Conservation (phyloP, 2,329 filamentous ascomycete species). For the Sporothrix inflata region DNA sequence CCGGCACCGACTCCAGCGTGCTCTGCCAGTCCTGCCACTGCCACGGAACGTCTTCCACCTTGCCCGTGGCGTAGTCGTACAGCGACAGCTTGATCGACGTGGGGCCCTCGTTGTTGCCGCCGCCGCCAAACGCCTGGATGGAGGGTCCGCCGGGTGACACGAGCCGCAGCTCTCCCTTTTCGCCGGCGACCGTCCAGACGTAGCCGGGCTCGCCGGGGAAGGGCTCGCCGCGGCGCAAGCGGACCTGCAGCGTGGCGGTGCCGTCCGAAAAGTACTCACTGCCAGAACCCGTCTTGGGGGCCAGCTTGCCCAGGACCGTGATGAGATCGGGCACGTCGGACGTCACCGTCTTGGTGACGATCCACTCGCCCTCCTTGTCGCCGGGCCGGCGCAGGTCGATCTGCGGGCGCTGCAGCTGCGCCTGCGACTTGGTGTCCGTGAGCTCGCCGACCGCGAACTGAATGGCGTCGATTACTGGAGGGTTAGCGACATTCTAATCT, state of each 20-base stretch:
- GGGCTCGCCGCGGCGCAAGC: conserved; percentile 52
- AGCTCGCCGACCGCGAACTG: conserved; percentile 53
- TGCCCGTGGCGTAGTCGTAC: conserved; percentile 52
- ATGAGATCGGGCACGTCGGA: conserved; percentile 41
- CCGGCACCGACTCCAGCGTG: conserved; percentile 40
- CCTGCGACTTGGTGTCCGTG: conserved; percentile 42
- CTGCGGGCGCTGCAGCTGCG: conserved; percentile 51
- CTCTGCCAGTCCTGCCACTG: conserved; percentile 51
- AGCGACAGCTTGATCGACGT: conserved; percentile 53
- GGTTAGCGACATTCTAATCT: too few species aligned
- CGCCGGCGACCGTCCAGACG: conserved; percentile 56
- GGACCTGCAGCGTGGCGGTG: conserved; percentile 48
- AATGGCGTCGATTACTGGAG: conserved; percentile 52
- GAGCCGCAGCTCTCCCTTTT: conserved; percentile 54
- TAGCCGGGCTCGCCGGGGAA: conserved; percentile 53
- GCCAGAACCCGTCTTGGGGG: conserved; percentile 34
- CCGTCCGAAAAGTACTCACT: neutral
- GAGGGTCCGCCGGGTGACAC: conserved; percentile 38
- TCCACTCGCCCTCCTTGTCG: neutral
- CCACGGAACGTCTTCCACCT: conserved; percentile 49
- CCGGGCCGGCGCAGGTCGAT: conserved; percentile 41
- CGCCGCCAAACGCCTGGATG: conserved; percentile 32
- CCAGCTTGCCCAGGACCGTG: conserved; percentile 42
- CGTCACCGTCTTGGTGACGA: conserved; percentile 29
- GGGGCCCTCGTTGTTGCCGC: conserved; percentile 45